These are phyloP conservation scores for Colletotrichum orbiculare DNA, from an alignment of 2,329 filamentous ascomycete genomes.

Conservation along the genomic window DNA sequence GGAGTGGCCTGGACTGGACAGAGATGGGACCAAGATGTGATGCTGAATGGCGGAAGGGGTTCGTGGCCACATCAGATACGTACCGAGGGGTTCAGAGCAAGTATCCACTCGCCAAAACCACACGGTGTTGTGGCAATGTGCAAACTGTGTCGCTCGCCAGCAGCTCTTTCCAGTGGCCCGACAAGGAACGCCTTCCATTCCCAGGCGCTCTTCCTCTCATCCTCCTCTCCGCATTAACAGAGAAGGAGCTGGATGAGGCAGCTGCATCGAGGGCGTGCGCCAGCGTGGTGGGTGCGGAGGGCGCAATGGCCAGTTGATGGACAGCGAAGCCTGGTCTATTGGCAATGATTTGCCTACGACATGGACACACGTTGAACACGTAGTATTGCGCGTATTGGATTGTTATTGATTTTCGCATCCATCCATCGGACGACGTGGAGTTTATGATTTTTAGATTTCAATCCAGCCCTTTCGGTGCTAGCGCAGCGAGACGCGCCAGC, in stretches of 20 bases:
- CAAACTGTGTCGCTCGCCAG: slow-evolving; percentile 5
- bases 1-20: slow-evolving; percentile 8
- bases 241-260: too few relatives aligned
- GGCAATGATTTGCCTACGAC: slow-evolving; percentile 11
- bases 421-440: not conserved
- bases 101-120: too few relatives aligned
- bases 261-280: too few relatives aligned
- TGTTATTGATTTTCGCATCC: not conserved
- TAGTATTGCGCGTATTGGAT: not conserved
- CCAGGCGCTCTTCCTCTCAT: not conserved
- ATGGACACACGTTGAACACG: too few relatives aligned
- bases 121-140: not conserved
- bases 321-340: slow-evolving; percentile 10
- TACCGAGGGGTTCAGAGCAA: too few relatives aligned
- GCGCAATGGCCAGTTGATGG: too few relatives aligned
- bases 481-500: slow-evolving; percentile 21
- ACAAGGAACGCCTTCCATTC: slow-evolving; percentile 10
- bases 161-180: not conserved
- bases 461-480: slow-evolving; percentile 2
- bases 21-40: not conserved
- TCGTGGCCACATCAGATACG: not conserved
- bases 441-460: not conserved
- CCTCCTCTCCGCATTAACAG: not conserved
- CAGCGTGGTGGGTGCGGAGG: too few relatives aligned
- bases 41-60: not conserved